Percentiles rank a stretch among this genome's conserved stretches.
These are phyloP conservation scores for Hemileccinum impolitum DNA, from an alignment of 768 basidiomycete genomes.

Conservation along the genomic window DNA sequence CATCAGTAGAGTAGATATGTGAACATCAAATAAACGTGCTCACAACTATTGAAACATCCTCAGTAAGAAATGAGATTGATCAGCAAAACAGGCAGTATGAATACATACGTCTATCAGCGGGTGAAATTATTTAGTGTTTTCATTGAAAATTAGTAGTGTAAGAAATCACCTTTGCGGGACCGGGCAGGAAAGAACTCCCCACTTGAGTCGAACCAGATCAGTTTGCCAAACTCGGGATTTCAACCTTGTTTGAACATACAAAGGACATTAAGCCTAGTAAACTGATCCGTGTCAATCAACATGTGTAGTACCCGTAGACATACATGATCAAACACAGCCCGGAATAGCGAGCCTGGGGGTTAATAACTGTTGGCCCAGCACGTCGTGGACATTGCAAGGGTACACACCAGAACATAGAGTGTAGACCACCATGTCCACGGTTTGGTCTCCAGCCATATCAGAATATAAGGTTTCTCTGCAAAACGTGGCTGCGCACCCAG, in stretches of 20 bases:
- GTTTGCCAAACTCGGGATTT: background rate
- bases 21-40: no score
- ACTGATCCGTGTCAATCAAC: background rate
- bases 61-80: background rate
- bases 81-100: no score
- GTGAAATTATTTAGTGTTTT: background rate
- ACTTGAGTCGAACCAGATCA: background rate
- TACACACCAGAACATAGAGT: no score
- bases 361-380: background rate
- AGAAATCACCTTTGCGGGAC: background rate
- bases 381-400: no score
- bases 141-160: background rate
- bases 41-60: background rate
- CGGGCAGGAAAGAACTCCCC: background rate
- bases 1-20: background rate
- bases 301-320: background rate
- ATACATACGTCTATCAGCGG: background rate
- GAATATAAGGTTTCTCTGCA: no score
- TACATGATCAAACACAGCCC: background rate
- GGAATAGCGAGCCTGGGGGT: background rate
- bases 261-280: background rate
- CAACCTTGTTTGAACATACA: background rate
- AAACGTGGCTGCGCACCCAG: no score
- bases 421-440: no score
- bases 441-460: no score